A percentile compares a stretch with the other conserved stretches of the same genome.
phyloP scores from a whole-genome alignment of 2,329 filamentous ascomycete species.

The Exophiala viscosa region DNA sequence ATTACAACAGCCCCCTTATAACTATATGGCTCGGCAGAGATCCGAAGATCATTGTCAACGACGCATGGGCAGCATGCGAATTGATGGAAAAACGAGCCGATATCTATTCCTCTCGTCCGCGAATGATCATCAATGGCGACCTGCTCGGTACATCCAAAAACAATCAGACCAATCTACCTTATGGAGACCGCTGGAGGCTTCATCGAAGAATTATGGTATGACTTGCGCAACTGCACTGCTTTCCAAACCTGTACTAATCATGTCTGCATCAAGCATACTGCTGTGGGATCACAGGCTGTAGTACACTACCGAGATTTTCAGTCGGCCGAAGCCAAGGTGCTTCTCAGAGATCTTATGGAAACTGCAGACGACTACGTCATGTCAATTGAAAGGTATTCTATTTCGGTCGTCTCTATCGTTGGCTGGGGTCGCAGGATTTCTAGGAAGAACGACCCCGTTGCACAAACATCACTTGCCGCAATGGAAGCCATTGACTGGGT shows the following conservation, averaged over 20 bases:
- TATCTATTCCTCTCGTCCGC: constrained; percentile 31
- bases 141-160: constrained; percentile 34
- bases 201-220: constrained; percentile 46
- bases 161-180: constrained; percentile 44
- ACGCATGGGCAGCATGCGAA: constrained; percentile 15
- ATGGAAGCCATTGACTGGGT: constrained; percentile 22
- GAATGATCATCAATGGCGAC: constrained; percentile 31
- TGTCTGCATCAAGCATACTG: no score
- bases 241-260: no score
- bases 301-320: constrained; percentile 52
- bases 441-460: constrained; percentile 36
- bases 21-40: constrained; percentile 51
- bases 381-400: constrained; percentile 39
- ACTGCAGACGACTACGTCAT: constrained; percentile 35
- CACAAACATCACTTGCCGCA: constrained; percentile 15
- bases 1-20: constrained; percentile 48
- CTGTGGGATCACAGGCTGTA: constrained; percentile 54
- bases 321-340: constrained; percentile 54
- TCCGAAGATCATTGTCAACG: neutral
- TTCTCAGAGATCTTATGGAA: constrained; percentile 41
- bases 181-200: constrained; percentile 36
- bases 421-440: constrained; percentile 16
- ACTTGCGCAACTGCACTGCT: no score
- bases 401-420: constrained; percentile 31
- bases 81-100: constrained; percentile 32